Evolutionary conservation across 2,329 filamentous ascomycete genomes (phyloP), one percentile per base, ranked within the genome.

Genomic region (Botryotinia calthae): DNA sequence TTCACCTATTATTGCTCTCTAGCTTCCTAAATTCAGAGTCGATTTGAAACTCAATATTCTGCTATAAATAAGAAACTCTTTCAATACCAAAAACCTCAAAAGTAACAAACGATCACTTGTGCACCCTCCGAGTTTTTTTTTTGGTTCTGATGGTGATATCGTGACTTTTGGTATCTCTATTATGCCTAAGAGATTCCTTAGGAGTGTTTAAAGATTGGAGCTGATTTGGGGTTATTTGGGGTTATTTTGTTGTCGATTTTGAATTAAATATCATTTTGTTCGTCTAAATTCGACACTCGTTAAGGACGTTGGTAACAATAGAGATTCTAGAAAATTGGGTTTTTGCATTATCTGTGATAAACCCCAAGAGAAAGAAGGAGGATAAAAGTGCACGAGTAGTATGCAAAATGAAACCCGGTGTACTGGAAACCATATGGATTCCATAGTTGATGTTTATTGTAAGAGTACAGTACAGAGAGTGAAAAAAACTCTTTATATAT

Each of bases 201-300:
- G 12, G 4, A 0, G 4, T n/a, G 4, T 14, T 14, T 2, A 4
- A 10, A 14, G 48, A 2, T 14, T 16, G 12, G 12, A 51, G 4
- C 9, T n/a, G 12, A 3, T 1, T 14, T 2, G 10, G 2, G 2
- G 0, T 51, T 16, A 3, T 1, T 14, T 2, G 10, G 2, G 2
- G 0, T 51, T 16, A 7, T n/a, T n/a, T n/a, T 6, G 1, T 16
- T n/a, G 48, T 51, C 9, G 12, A n/a, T 12, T 51, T n/a, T 8
- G 22, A 51, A n/a, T 5, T n/a, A 10, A 0, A n/a, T 16, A 1
- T 54, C 1, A 1, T n/a, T 16, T 12, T 48, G 0, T 16, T 8
- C 51, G 25, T 54, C 25, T 16, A 16, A 1, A 8, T 28, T 16
- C 3, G 51, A 16, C 12, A 8, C 16, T 7, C 0, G 3, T 16